These are phyloP conservation scores for Hypoxylon sp. DNA, from an alignment of 2,329 filamentous ascomycete genomes.

Conservation along the genomic window DNA sequence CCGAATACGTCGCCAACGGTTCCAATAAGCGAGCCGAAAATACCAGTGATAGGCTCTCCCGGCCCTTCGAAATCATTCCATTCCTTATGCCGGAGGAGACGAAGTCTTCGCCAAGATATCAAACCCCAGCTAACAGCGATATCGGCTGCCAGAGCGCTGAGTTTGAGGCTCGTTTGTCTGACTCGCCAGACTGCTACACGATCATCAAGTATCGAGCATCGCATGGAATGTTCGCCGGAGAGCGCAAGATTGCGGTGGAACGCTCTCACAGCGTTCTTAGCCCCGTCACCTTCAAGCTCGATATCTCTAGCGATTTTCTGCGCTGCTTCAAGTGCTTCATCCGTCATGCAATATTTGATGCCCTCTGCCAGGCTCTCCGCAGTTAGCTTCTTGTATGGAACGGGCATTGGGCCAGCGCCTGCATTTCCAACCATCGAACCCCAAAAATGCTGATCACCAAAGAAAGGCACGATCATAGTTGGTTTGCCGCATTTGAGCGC, in stretches of 20 bases:
- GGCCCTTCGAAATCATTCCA: conserved; percentile 85
- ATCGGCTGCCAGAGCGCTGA: conserved; percentile 75
- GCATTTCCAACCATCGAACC: conserved; percentile 75
- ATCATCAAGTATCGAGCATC: conserved; percentile 75
- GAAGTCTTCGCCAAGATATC: conserved; percentile 72
- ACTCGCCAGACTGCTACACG: conserved; percentile 75
- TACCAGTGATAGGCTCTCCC: conserved; percentile 78
- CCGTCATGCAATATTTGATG: conserved; percentile 75
- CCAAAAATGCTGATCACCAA: conserved; percentile 85
- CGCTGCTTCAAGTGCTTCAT: conserved; percentile 70
- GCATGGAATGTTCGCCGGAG: conserved; percentile 66
- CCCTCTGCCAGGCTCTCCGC: conserved; percentile 76
- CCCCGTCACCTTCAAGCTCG: conserved; percentile 74
- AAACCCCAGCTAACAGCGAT: conserved; percentile 72
- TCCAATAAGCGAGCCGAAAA: conserved; percentile 71
- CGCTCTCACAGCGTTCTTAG: conserved; percentile 74
- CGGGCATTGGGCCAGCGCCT: conserved; percentile 73
- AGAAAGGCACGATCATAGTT: conserved; percentile 83
- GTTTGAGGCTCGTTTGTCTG: conserved; percentile 69
- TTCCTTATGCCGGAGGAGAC: conserved; percentile 74
- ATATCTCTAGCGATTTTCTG: conserved; percentile 72
- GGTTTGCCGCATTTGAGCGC: conserved; percentile 78
- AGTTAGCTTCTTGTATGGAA: conserved; percentile 76
- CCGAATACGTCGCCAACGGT: conserved; percentile 70
- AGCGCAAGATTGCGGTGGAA: conserved; percentile 74